Evolutionary conservation across 192 early-diverging fungal genomes (phyloP).

Genomic region (Pecoramyces ruminantium): DNA sequence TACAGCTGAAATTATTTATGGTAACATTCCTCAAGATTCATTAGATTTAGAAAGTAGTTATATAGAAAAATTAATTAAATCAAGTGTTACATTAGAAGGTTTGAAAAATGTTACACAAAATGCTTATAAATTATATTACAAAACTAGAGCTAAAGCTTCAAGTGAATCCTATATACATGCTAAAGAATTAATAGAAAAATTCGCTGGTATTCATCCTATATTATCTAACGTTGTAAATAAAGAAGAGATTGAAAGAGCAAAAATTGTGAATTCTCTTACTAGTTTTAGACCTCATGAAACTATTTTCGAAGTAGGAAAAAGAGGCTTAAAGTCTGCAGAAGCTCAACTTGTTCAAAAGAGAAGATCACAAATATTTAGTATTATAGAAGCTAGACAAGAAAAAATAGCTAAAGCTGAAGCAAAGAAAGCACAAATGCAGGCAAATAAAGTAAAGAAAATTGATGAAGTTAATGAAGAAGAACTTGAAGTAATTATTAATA

Average conservation of each 20-base stretch:
- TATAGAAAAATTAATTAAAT: conserved; percentile 37
- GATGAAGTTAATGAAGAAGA: conserved; percentile 12
- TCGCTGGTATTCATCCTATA: conserved; percentile 64
- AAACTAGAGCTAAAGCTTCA: conserved; percentile 64
- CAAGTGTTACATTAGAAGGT: conserved; percentile 43
- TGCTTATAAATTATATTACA: conserved; percentile 71
- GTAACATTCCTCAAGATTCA: conserved; percentile 49
- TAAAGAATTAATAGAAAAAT: conserved; percentile 55
- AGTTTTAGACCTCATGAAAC: conserved; percentile 78
- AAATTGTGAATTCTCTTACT: conserved; percentile 54
- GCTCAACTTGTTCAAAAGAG: conserved; percentile 27
- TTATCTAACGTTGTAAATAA: conserved; percentile 23
- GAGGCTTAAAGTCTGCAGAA: conserved; percentile 59
- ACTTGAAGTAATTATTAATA: conserved; percentile 3
- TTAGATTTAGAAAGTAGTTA: conserved; percentile 59
- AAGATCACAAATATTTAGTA: conserved; percentile 4
- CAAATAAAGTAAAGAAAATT: not conserved
- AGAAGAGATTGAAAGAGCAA: conserved; percentile 42
- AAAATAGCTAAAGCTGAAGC: conserved; percentile 13
- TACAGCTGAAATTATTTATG: conserved; percentile 64
- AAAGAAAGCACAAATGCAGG: conserved; percentile 1
- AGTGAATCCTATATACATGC: conserved; percentile 71
- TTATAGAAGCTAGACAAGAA: conserved; percentile 7
- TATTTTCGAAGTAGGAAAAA: conserved; percentile 82
- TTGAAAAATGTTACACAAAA: conserved; percentile 52